These are phyloP conservation scores for Cyclocybe aegerita DNA, from an alignment of 768 basidiomycete genomes.

Conservation along the genomic window DNA sequence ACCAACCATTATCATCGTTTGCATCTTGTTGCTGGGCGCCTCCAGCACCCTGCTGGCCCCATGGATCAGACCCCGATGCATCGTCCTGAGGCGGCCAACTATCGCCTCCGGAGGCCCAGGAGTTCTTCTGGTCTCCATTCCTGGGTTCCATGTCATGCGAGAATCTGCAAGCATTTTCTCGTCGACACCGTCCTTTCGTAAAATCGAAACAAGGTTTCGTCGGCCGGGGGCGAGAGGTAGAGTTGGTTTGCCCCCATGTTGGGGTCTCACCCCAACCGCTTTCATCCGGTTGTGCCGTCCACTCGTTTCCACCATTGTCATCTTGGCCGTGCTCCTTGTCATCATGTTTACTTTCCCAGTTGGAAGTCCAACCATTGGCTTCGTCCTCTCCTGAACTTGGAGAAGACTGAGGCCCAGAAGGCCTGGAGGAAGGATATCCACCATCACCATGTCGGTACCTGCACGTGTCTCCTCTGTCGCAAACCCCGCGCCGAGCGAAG, in stretches of 20 bases:
- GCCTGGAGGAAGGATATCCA: constrained; percentile 7
- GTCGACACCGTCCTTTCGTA: constrained; percentile 15
- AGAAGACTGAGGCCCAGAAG: constrained; percentile 6
- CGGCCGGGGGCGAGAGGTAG: not conserved
- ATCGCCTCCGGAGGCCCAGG: constrained; percentile 6
- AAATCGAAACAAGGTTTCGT: constrained; percentile 13
- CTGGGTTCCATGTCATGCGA: constrained; percentile 16
- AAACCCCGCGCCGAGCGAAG: constrained; percentile 18
- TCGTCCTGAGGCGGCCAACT: not conserved
- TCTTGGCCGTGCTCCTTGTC: constrained; percentile 2
- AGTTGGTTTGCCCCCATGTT: not conserved
- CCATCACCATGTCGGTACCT: constrained; percentile 20
- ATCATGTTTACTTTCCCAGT: not conserved
- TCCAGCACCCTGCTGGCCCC: not conserved
- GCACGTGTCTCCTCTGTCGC: constrained; percentile 20
- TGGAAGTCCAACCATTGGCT: constrained; percentile 10
- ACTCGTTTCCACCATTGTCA: constrained; percentile 7
- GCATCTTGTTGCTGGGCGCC: not conserved
- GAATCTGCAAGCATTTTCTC: constrained; percentile 20
- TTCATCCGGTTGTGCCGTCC: constrained; percentile 3
- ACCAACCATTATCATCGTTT: constrained; percentile 9
- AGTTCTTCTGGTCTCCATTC: constrained; percentile 15
- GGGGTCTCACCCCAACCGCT: constrained; percentile 10
- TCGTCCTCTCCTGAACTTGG: constrained; percentile 11
- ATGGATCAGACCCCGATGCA: not conserved